Evolutionary conservation across 2,329 filamentous ascomycete species (phyloP), one percentile per base, ranked within the genome.

Genomic region (Nemania sp.): DNA sequence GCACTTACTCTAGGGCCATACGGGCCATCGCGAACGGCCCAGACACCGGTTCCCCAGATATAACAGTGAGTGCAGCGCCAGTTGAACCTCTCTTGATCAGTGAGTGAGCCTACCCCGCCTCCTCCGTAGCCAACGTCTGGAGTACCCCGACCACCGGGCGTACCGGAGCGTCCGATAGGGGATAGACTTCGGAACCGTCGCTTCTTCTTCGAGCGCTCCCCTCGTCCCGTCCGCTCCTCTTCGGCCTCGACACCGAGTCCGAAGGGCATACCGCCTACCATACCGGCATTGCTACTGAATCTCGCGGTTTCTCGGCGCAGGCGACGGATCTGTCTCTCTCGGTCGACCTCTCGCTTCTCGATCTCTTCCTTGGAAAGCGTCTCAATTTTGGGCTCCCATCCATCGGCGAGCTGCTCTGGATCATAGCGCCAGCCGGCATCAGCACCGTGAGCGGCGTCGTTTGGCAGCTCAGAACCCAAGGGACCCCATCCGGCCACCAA

Each of bases 391-490:
- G 90, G 88, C 68, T 91, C 89, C 90, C 90, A 94, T 57, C 89
- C 86, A 60, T 90, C 87, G 6, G 83, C 92, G 3, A 97, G 80
- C 54, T 91, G 88, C 67, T 97, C 94, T 2, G 91, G 90, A 62
- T 99, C 94, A 69, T 97, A 96, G 59, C 94, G 83, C 93, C 94
- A 97, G 2, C 94, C 94, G 12, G 92, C 91, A 54, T 92, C 90
- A 2, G 75, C 75, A n/a, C 88, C 86, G 62, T 91, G 86, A 7
- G 89, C 89, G 2, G 92, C 89, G 68, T 96, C 90, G 67, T 97
- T 97, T 61, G 93, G 90, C 44, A 96, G 86, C 57, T 95, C 90
- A 12, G 77, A 74, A 7, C 82, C 82, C 62, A 82, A 82, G 15
- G 80, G 86, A 53, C 83, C 82, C 77, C 86, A 84, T 34, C 88